Evolutionary conservation across 345 rosid species (phyloP).

Genomic region (Acer saccharum): DNA sequence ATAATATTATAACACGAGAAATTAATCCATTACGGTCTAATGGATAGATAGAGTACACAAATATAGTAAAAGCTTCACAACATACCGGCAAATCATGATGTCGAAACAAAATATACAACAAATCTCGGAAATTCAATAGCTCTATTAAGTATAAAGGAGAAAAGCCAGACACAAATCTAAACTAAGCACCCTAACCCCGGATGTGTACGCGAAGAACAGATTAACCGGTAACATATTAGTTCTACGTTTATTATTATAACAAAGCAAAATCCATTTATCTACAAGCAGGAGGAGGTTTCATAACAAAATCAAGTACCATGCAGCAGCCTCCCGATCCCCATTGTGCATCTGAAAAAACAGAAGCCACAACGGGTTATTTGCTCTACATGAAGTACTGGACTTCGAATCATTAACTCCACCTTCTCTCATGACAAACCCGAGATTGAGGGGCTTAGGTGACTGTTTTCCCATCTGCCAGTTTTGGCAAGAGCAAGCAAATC

Average conservation of each 20-base stretch:
- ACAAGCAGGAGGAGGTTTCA: slow-evolving; percentile 16
- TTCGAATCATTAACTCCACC: slow-evolving; percentile 2
- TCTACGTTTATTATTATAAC: slow-evolving; percentile 6
- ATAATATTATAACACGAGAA: too few relatives aligned
- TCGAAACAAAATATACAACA: background rate
- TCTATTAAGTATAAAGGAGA: background rate
- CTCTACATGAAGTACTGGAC: background rate
- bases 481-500: background rate
- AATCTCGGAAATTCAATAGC: background rate
- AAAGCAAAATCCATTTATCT: slow-evolving; percentile 28
- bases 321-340: background rate
- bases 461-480: background rate
- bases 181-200: background rate
- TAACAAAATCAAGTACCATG: background rate
- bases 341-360: slow-evolving; percentile 4
- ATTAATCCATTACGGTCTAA: too few relatives aligned
- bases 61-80: slow-evolving; percentile 1
- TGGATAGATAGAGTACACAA: background rate
- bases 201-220: background rate
- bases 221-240: background rate
- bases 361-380: slow-evolving; percentile 9
- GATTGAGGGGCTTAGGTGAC: slow-evolving; percentile 7
- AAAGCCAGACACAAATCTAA: background rate
- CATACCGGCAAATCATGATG: background rate
- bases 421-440: slow-evolving; percentile 12